phyloP scores from a whole-genome alignment of 148 eudicot species.

The Rhododendron simsii region DNA sequence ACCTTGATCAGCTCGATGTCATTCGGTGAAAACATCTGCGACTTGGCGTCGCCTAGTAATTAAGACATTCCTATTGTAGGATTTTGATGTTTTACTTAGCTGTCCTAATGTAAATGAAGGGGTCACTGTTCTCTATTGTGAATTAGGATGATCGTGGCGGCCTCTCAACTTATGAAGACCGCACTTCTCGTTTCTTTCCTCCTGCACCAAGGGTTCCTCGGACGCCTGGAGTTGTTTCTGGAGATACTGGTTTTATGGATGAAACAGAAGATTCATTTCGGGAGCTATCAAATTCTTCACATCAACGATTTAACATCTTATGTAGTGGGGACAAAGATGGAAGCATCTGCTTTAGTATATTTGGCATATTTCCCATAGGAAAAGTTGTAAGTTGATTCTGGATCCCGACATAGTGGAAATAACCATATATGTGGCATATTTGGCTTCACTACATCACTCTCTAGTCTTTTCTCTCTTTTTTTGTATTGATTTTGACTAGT shows the following conservation, averaged over 20 bases:
- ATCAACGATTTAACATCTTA: conserved; percentile 75
- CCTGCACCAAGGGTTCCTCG: conserved; percentile 88
- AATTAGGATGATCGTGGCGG: conserved; percentile 42
- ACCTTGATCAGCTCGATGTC: background rate
- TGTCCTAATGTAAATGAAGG: background rate
- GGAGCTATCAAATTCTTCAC: conserved; percentile 68
- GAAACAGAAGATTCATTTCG: conserved; percentile 67
- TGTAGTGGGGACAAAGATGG: conserved; percentile 93
- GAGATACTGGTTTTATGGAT: conserved; percentile 77
- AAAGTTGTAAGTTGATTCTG: conserved; percentile 65
- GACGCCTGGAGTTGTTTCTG: conserved; percentile 77
- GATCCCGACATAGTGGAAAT: conserved; percentile 1
- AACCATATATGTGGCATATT: background rate
- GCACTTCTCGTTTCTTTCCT: conserved; percentile 89
- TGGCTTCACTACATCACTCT: background rate
- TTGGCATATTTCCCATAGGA: conserved; percentile 94
- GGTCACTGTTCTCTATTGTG: background rate
- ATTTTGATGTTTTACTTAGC: background rate
- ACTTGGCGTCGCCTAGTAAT: background rate
- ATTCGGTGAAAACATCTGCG: background rate
- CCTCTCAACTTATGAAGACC: conserved; percentile 71
- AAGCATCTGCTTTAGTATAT: conserved; percentile 81
- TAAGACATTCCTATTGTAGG: background rate
- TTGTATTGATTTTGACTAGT: background rate
- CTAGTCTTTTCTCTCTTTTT: background rate